Conservation (phyloP, 192 early-diverging fungal species). For the Coemansia guatemalensis region DNA sequence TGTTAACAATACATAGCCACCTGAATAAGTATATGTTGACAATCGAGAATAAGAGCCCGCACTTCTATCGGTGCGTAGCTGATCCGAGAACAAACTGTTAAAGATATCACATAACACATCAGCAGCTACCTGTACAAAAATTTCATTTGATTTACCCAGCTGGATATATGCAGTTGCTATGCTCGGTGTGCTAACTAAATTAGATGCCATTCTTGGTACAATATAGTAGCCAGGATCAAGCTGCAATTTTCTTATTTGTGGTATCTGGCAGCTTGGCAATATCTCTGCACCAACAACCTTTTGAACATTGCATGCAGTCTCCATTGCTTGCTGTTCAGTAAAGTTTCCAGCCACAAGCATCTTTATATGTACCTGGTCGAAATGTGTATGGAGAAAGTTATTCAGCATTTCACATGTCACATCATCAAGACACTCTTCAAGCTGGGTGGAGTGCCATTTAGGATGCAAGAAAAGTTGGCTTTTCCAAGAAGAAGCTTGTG, state of each 20-base stretch:
- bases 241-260: background rate
- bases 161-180: constrained; percentile 75
- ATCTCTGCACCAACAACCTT: constrained; percentile 56
- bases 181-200: constrained; percentile 76
- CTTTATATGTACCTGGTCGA: constrained; percentile 67
- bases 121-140: constrained; percentile 55
- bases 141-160: constrained; percentile 65
- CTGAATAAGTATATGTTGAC: background rate
- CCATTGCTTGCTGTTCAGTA: constrained; percentile 58
- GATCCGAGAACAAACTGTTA: constrained; percentile 81
- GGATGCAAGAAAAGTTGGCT: no score
- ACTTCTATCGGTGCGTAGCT: constrained; percentile 84
- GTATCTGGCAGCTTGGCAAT: constrained; percentile 29
- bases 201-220: constrained; percentile 50
- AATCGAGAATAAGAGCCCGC: constrained; percentile 54
- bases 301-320: constrained; percentile 55
- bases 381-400: constrained; percentile 65
- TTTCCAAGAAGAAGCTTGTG: no score
- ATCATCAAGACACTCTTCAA: constrained; percentile 64
- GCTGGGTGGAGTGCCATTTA: background rate
- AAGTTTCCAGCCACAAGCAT: constrained; percentile 80
- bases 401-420: constrained; percentile 69
- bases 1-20: constrained; percentile 31
- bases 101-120: constrained; percentile 70
- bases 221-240: constrained; percentile 28